phyloP scores from a whole-genome alignment of 2,329 filamentous ascomycete species.

The Talaromyces verruculosus region DNA sequence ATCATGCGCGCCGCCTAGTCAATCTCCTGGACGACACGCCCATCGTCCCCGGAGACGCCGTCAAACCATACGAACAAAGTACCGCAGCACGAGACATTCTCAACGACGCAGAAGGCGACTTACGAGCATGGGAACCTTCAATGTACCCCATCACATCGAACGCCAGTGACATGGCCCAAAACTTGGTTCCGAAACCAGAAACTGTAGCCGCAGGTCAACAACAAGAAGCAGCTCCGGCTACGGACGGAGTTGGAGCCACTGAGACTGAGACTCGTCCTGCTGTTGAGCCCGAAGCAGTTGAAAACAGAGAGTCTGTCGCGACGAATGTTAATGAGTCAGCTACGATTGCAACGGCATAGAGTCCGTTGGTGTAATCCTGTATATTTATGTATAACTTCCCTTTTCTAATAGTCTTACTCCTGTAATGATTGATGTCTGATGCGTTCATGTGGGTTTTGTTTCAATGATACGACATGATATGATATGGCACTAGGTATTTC shows the following conservation, averaged over 20 bases:
- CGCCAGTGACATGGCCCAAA: slow-evolving; percentile 49
- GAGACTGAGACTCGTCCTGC: background rate
- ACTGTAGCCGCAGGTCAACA: background rate
- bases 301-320: slow-evolving; percentile 20
- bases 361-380: background rate
- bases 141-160: slow-evolving; percentile 56
- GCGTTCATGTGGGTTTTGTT: background rate
- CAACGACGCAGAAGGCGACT: slow-evolving; percentile 87
- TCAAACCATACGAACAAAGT: slow-evolving; percentile 65
- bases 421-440: slow-evolving; percentile 3
- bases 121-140: slow-evolving; percentile 68
- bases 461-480: too few species aligned
- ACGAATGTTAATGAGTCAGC: slow-evolving; percentile 14
- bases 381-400: background rate
- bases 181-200: slow-evolving; percentile 35
- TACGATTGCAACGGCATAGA: slow-evolving; percentile 11
- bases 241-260: background rate
- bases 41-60: slow-evolving; percentile 79
- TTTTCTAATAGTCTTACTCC: background rate
- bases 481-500: background rate
- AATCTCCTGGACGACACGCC: slow-evolving; percentile 86
- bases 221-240: background rate
- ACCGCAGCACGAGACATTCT: slow-evolving; percentile 77
- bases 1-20: slow-evolving; percentile 81
- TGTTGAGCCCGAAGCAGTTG: background rate